phyloP scores from a whole-genome alignment of 805 yeast genomes.

The Priceomyces castillae region DNA sequence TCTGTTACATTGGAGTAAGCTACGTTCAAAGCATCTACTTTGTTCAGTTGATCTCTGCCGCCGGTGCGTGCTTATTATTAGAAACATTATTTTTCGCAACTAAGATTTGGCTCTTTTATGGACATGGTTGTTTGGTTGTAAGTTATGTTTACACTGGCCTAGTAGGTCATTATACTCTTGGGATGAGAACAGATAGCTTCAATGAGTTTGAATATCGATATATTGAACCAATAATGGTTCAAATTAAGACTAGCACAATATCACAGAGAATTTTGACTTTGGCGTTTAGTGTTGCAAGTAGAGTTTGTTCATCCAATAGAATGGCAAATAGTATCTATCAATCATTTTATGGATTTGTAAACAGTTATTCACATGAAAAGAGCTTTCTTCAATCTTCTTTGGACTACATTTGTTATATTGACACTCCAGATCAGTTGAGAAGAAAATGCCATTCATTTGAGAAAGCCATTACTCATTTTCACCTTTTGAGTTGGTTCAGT shows the following conservation, averaged over 20 bases:
- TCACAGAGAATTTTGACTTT: neutral
- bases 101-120: constrained; percentile 23
- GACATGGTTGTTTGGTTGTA: constrained; percentile 23
- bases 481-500: neutral
- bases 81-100: constrained; percentile 8
- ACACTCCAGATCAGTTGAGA: constrained; percentile 8
- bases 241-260: neutral
- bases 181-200: constrained; percentile 1
- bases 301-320: neutral
- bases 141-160: constrained; percentile 14
- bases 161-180: constrained; percentile 6
- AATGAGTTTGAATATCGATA: constrained; percentile 13
- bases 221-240: constrained; percentile 13
- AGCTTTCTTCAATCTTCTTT: constrained; percentile 15
- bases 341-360: neutral
- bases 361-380: constrained; percentile 5
- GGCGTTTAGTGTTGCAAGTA: neutral
- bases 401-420: constrained; percentile 18
- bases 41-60: constrained; percentile 9
- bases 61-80: constrained; percentile 6
- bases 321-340: neutral
- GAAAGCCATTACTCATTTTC: neutral
- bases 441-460: neutral
- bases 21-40: constrained; percentile 13
- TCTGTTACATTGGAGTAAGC: constrained; percentile 15